Base-by-base conservation (phyloP, 805 yeast genomes). In the Ogataea pilisensis region DNA sequence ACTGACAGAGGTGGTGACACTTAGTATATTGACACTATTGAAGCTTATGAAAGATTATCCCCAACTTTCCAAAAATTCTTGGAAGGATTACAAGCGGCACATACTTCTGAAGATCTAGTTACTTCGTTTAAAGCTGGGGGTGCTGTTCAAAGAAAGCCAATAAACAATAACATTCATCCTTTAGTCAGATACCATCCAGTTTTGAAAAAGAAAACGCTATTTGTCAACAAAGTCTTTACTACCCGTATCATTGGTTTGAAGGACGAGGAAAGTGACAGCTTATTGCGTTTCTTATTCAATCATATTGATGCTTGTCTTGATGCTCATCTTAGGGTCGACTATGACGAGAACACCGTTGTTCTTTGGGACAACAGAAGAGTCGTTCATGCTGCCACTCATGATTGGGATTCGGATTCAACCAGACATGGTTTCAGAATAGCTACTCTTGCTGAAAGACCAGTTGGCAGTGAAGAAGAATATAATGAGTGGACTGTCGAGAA, bases 341-440 rank as follows among this genome's bases (percentile, higher is more conserved):
- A 85, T 80, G 78, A 74, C 55, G 76, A 81, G 37, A 73, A 73
- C 34, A 71, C 85, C 2, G 81, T 82, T 30, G 84, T 79, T 8
- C 60, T 80, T 25, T 82, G 87, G 87, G 88, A 82, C 52, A 82
- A 82, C 66, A 75, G 88, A 56, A 66, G 79, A 54, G 74, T 77
- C 3, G 65, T 71, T 20, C 88, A 82, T 57, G 64, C 81, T 14
- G 85, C 85, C 14, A 65, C 75, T 17, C 73, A 76, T 44, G 87
- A 82, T 49, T 81, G 82, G 78, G 78, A 71, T 48, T 67, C 70
- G 34, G 78, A 81, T 11, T 72, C 68, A 31, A 69, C 74, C 17
- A 73, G 88, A 58, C 87, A 81, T 48, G 82, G 81, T 14, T 75
- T 76, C 51, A 70, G 87, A 58, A 76, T 80, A 43, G 78, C 85